Base-by-base conservation (phyloP, 1,284 basidiomycete genomes). In the Sporisorium sorghi region DNA sequence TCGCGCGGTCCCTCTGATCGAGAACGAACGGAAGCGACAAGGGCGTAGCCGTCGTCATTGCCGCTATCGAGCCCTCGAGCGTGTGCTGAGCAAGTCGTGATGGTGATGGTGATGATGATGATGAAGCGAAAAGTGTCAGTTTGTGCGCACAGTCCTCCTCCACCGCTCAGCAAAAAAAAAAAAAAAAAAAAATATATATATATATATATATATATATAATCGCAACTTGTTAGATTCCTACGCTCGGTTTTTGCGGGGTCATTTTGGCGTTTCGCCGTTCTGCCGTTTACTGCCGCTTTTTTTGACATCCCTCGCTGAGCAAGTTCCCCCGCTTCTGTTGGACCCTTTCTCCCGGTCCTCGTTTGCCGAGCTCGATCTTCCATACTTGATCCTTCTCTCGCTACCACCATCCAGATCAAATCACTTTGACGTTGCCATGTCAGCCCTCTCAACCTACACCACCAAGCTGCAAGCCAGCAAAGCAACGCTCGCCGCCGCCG, bases 11-110 rank as follows among this genome's bases (percentile, higher is more conserved):
- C 6, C 42, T 43, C 39, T 70, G 67, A n/a, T 56, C 53, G 12
- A 70, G 46, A 14, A 70, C 53, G 37, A 70, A 60, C 23, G 61
- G 67, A 39, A 70, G 40, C 17, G 67, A 59, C 32, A 70, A 19
- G 14, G 60, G 61, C 40, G 67, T 64, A 23, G 57, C 57, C 24
- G 67, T 70, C 15, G 61, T 59, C 67, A 70, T 69, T 21, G 39
- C 56, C 40, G 30, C 32, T 46, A 10, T 15, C 26, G 37, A 35
- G 1, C n/a, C 15, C 35, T 9, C 9, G 37, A 17, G 35, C n/a
- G 35, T n/a, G 35, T 40, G 37, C n/a, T 40, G 37, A 15, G n/a
- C 17, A 9, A 3, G 37, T n/a, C n/a, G n/a, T n/a, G n/a, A n/a
- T n/a, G 30, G 26, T 32, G 54, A 39, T 30, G 32, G 15, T 39